Percentiles rank a stretch among this genome's conserved stretches.
These are phyloP conservation scores for Ophiostoma sp. DNA, from an alignment of 2,329 filamentous ascomycete genomes.

Conservation along the genomic window DNA sequence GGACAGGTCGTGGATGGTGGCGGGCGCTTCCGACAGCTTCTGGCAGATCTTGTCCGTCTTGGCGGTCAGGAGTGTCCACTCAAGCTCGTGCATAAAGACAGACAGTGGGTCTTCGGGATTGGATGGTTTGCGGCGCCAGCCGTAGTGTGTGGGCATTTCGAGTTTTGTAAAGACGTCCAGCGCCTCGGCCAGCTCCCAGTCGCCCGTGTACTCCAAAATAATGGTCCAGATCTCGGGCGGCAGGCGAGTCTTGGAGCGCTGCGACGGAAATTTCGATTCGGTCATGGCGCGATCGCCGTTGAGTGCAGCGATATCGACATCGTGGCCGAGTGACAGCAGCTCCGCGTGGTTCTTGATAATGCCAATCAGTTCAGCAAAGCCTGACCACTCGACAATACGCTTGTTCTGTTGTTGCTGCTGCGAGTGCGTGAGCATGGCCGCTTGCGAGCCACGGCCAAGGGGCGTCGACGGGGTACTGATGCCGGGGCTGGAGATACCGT, in stretches of 20 bases:
- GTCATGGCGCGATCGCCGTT: neutral
- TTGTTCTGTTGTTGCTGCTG: constrained; percentile 41
- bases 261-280: constrained; percentile 21
- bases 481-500: constrained; percentile 33
- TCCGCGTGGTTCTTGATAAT: constrained; percentile 77
- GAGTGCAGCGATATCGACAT: constrained; percentile 58
- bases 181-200: constrained; percentile 87
- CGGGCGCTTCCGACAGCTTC: constrained; percentile 69
- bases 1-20: constrained; percentile 70
- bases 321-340: constrained; percentile 70
- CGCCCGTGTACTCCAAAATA: constrained; percentile 77
- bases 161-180: constrained; percentile 79
- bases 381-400: constrained; percentile 59
- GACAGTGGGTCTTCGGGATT: constrained; percentile 64
- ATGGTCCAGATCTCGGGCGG: constrained; percentile 89
- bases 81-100: constrained; percentile 74
- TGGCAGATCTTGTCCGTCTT: constrained; percentile 70
- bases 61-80: constrained; percentile 79
- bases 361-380: constrained; percentile 69
- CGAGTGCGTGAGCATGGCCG: constrained; percentile 22
- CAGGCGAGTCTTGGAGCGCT: constrained; percentile 50
- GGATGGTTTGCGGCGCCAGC: constrained; percentile 65
- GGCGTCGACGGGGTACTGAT: constrained; percentile 32
- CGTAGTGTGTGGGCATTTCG: constrained; percentile 59
- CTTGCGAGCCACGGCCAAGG: constrained; percentile 27